Evolutionary conservation across 352 stramenopile genomes (phyloP), one percentile per base, ranked within the genome.

Genomic region (Globisporangium nagaii): DNA sequence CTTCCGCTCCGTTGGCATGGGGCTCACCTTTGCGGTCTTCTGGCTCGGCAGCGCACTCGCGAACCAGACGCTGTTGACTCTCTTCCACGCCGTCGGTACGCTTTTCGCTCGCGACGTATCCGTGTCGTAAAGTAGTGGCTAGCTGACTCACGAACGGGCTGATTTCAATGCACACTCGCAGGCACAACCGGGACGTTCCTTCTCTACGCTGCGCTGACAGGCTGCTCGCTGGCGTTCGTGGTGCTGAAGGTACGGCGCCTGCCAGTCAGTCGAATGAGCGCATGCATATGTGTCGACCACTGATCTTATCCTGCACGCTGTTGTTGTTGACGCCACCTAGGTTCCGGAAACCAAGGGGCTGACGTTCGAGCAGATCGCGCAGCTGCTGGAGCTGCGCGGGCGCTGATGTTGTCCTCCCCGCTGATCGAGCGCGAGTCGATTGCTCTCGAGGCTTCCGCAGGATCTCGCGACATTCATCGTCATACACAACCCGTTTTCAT

Each of bases 1-100:
- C n/a, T 62, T 85, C 39, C 74, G 79, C n/a, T 90, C 79, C 17
- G 65, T 88, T 13, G 74, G 74, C 48, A 87, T 90, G 79, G 79
- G 79, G 4, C 46, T 87, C 42, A 86, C 71, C 22, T 90, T 90
- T n/a, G 76, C 76, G 0, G 66, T 74, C 39, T 88, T 85, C 55
- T 89, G 79, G 79, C 58, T 89, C 32, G 75, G 72, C 2, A 89
- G 76, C 48, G 79, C 79, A 1, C 27, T 89, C 6, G 63, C 86
- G 11, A 88, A 90, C 44, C 75, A 87, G 62, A 90, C 79, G 25
- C 57, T 90, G 28, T 62, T 90, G 32, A 79, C 72, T 9, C 63
- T 81, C 35, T 86, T 86, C 45, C 53, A 79, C 3, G 32, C 65
- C 1, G 68, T 82, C 20, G 79, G 75, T 66, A 58, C 41, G 65